Evolutionary conservation across 306 rosid species (phyloP).

Genomic region (Castanospermum australe): DNA sequence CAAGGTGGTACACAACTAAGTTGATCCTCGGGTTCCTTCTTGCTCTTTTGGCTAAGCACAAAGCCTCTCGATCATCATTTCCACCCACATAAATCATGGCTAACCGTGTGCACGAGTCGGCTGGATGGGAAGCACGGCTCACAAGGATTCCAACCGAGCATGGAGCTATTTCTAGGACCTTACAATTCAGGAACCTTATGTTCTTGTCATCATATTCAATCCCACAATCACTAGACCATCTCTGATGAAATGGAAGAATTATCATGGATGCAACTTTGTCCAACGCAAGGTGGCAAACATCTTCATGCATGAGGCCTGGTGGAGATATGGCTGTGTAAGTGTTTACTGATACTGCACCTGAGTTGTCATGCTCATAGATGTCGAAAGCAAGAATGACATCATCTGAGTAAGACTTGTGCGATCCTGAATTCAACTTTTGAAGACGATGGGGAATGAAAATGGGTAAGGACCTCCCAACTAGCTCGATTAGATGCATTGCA

Average conservation of each 20-base stretch:
- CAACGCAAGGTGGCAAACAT: slow-evolving; percentile 50
- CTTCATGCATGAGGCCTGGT: slow-evolving; percentile 45
- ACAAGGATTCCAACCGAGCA: slow-evolving; percentile 60
- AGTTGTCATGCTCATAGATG: slow-evolving; percentile 29
- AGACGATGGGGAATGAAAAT: slow-evolving; percentile 44
- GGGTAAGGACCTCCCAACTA: slow-evolving; percentile 48
- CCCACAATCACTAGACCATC: slow-evolving; percentile 43
- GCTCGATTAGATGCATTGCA: slow-evolving; percentile 53
- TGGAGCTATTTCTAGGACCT: slow-evolving; percentile 48
- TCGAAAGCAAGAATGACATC: slow-evolving; percentile 43
- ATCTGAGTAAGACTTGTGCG: slow-evolving; percentile 43
- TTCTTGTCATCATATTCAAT: slow-evolving; percentile 39
- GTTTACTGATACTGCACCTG: not conserved
- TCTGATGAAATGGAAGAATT: slow-evolving; percentile 55
- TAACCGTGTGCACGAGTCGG: not conserved
- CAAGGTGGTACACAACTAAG: slow-evolving; percentile 40
- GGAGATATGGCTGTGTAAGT: slow-evolving; percentile 60
- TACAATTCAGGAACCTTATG: slow-evolving; percentile 35
- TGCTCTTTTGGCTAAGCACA: slow-evolving; percentile 46
- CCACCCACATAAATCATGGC: slow-evolving; percentile 57
- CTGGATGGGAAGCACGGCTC: not conserved
- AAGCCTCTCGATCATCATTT: slow-evolving; percentile 52
- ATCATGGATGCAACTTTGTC: slow-evolving; percentile 46
- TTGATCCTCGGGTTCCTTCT: not conserved
- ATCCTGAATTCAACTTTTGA: slow-evolving; percentile 16